Base-by-base conservation (phyloP, 768 basidiomycete species). In the Paxillus rubicundulus region DNA sequence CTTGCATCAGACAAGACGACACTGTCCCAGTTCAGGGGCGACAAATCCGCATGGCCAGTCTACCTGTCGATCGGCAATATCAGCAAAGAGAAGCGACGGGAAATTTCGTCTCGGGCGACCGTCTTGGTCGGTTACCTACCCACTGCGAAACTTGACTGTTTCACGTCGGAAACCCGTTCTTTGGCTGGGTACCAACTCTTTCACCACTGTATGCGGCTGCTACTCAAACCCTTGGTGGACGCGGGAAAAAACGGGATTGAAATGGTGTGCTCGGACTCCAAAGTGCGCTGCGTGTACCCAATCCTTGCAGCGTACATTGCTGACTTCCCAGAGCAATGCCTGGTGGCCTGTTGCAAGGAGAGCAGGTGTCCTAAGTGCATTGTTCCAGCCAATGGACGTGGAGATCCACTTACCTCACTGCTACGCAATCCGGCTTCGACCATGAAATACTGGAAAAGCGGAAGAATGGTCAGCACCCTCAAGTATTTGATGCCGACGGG, bases 1-100 rank as follows among this genome's bases (percentile, higher is more conserved):
- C 32, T 54, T 0, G 40, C 77, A 0, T 67, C 75, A 0, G 77
- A 81, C 60, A 80, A 79, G 45, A 79, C 76, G 0, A 65, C 71
- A 47, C 59, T 79, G 0, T 74, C 74, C 0, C 52, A 61, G 1
- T 75, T 79, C 50, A 55, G 63, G 7, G 57, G 70, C 2, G 71
- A 75, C 28, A 61, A 61, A 48, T 17, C 50, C 6, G 67, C 59
- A 21, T 64, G 55, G 44, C 62, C 65, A 10, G 61, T 68, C 13
- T 68, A 68, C 38, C 34, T 68, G 1, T 57, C 62, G 1, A 57
- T 66, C 24, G 61, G 59, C 3, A 65, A 68, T 37, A 59, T 68
- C 10, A n/a, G 33, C 5, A 65, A 65, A 44, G 33, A 44, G 13
- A 48, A 57, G 42, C 49, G 46, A 16, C 21, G 52, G 3, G 13